Conservation (phyloP, 176 grass and related monocot species). For the Oryza glumipatula region DNA sequence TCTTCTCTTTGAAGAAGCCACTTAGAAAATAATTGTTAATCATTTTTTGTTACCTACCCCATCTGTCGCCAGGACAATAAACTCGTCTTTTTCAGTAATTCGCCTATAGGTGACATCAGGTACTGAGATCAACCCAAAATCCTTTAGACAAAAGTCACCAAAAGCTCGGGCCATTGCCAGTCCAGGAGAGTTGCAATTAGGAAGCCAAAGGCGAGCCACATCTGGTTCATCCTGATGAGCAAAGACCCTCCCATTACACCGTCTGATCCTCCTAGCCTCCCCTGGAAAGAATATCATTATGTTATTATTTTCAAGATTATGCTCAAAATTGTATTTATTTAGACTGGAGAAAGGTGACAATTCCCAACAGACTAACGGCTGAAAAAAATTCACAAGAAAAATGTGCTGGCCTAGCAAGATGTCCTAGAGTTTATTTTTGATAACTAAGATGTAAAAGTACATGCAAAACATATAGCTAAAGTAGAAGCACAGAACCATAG, state of each 20-base stretch:
- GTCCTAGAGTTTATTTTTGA: neutral
- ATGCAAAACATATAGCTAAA: neutral
- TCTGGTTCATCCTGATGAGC: slow-evolving; percentile 68
- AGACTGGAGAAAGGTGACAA: neutral
- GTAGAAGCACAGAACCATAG: neutral
- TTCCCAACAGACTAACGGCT: neutral
- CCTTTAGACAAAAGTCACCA: slow-evolving; percentile 83
- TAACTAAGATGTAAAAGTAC: neutral
- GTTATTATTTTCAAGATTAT: slow-evolving; percentile 14
- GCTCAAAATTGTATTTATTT: slow-evolving; percentile 4
- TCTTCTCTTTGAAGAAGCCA: neutral
- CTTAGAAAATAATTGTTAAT: neutral
- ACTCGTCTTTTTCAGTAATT: slow-evolving; percentile 68
- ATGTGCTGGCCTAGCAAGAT: neutral
- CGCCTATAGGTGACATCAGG: slow-evolving; percentile 64
- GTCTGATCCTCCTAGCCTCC: slow-evolving; percentile 71
- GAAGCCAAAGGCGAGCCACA: slow-evolving; percentile 75
- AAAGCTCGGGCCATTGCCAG: slow-evolving; percentile 79
- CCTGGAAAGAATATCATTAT: slow-evolving; percentile 49
- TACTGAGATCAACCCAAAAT: slow-evolving; percentile 74
- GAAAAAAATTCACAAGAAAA: slow-evolving; percentile 12
- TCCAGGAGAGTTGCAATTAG: slow-evolving; percentile 63
- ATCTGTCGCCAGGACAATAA: slow-evolving; percentile 74
- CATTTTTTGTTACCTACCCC: slow-evolving; percentile 74
- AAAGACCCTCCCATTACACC: slow-evolving; percentile 72